A percentile compares a stretch with the other conserved stretches of the same genome.
Evolutionary conservation across 306 rosid species (phyloP).

Genomic region (Cucurbita maxima): DNA sequence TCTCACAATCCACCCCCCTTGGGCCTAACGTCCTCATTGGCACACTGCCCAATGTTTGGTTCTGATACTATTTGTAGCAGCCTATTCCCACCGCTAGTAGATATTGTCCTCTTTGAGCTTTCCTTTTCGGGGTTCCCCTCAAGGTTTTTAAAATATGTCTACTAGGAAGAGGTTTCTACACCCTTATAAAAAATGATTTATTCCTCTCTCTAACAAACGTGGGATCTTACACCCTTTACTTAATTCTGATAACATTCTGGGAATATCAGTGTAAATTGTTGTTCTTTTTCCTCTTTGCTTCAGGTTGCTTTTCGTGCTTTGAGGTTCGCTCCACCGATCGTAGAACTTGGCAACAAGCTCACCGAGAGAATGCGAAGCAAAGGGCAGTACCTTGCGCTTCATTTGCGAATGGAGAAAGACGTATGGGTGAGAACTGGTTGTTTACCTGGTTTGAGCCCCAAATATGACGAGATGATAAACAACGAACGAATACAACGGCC

Average conservation of each 20-base stretch:
- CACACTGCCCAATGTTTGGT: no score
- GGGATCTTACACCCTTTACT: no score
- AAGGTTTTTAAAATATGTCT: no score
- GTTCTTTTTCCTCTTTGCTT: slow-evolving; percentile 8
- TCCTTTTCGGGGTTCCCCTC: no score
- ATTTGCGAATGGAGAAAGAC: slow-evolving; percentile 89
- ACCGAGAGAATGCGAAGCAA: slow-evolving; percentile 69
- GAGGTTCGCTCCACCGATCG: slow-evolving; percentile 67
- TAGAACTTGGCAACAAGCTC: slow-evolving; percentile 61
- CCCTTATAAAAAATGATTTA: no score
- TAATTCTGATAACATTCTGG: neutral
- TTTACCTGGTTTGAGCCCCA: slow-evolving; percentile 63
- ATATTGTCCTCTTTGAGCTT: no score
- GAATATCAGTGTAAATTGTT: neutral
- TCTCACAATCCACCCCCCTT: no score
- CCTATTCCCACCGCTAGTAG: no score
- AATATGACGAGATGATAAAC: slow-evolving; percentile 57
- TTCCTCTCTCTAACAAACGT: no score
- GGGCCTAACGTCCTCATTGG: no score
- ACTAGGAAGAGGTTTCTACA: no score
- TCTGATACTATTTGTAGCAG: no score
- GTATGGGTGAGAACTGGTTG: slow-evolving; percentile 99
- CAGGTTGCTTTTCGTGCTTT: slow-evolving; percentile 96
- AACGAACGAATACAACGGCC: slow-evolving; percentile 65
- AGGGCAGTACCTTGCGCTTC: slow-evolving; percentile 92